These are phyloP conservation scores for Picochlorum sp. DNA, from an alignment of 139 green algal genomes.

Conservation along the genomic window DNA sequence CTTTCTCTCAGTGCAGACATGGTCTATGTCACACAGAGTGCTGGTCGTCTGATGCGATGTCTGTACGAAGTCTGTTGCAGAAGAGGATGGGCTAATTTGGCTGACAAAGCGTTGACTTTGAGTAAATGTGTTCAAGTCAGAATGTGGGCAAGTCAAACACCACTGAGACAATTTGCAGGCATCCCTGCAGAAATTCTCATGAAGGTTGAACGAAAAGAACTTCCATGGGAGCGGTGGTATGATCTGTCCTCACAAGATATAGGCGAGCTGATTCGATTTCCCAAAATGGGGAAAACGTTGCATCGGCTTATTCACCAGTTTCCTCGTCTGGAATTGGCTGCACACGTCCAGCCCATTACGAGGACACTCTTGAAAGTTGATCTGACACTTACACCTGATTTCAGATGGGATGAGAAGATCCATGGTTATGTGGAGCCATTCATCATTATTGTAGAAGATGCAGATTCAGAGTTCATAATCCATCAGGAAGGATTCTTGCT, in stretches of 20 bases:
- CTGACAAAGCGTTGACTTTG: constrained; percentile 79
- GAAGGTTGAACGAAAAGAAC: constrained; percentile 85
- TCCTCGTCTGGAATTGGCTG: constrained; percentile 83
- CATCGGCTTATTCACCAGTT: constrained; percentile 94
- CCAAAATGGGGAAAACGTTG: constrained; percentile 93
- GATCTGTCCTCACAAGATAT: constrained; percentile 82
- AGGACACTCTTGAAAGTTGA: constrained; percentile 87
- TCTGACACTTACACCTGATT: constrained; percentile 96
- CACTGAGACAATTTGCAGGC: constrained; percentile 82
- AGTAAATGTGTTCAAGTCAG: constrained; percentile 88
- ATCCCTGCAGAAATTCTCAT: constrained; percentile 54
- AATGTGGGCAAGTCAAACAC: constrained; percentile 88
- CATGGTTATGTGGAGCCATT: constrained; percentile 92
- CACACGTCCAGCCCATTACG: constrained; percentile 93
- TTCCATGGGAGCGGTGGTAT: constrained; percentile 96
- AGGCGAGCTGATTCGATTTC: constrained; percentile 86
- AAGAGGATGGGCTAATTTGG: constrained; percentile 82
- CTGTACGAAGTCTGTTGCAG: constrained; percentile 94
- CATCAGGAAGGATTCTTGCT: constrained; percentile 95
- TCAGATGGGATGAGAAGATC: constrained; percentile 86
- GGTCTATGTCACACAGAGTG: constrained; percentile 93
- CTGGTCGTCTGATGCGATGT: constrained; percentile 86
- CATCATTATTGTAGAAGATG: constrained; percentile 94
- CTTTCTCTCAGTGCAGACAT: constrained; percentile 88
- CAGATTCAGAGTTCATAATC: constrained; percentile 72